phyloP scores from a whole-genome alignment of 2,329 filamentous ascomycete genomes.

The Stenocarpella maydis region DNA sequence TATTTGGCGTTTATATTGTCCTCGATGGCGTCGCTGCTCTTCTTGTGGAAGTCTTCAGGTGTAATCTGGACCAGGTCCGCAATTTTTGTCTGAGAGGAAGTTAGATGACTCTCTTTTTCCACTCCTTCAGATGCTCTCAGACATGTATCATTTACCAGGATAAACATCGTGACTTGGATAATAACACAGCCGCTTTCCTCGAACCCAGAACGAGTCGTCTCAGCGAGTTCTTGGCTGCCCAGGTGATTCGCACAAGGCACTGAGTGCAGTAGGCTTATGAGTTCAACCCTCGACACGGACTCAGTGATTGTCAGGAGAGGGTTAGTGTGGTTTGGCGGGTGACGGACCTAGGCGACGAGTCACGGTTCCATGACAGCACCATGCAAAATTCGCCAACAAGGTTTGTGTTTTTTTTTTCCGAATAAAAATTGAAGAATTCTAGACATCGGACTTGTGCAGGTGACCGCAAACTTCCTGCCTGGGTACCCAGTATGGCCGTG shows the following conservation, averaged over 20 bases:
- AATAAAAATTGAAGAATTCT: too few species aligned
- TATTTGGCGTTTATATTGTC: constrained; percentile 98
- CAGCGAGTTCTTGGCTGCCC: neutral
- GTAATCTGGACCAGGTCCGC: constrained; percentile 93
- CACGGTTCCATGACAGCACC: neutral
- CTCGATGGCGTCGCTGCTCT: constrained; percentile 82
- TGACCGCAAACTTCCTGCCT: too few species aligned
- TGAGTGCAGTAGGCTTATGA: neutral
- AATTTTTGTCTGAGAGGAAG: constrained; percentile 76
- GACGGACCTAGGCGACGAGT: constrained; percentile 8
- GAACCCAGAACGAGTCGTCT: neutral
- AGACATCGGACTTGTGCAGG: too few species aligned
- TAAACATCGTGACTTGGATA: constrained; percentile 53
- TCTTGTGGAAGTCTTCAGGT: constrained; percentile 86
- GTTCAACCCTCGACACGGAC: neutral
- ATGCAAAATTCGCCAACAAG: neutral
- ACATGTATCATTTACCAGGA: constrained; percentile 49
- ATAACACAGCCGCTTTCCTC: neutral
- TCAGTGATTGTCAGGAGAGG: constrained; percentile 28
- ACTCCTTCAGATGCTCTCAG: neutral
- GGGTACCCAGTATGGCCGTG: too few species aligned
- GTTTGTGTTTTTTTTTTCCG: too few species aligned
- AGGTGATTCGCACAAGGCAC: neutral
- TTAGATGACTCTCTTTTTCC: neutral
- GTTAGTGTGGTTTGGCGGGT: neutral